Base-by-base conservation (phyloP, 306 rosid species). In the Trifolium subterraneum region DNA sequence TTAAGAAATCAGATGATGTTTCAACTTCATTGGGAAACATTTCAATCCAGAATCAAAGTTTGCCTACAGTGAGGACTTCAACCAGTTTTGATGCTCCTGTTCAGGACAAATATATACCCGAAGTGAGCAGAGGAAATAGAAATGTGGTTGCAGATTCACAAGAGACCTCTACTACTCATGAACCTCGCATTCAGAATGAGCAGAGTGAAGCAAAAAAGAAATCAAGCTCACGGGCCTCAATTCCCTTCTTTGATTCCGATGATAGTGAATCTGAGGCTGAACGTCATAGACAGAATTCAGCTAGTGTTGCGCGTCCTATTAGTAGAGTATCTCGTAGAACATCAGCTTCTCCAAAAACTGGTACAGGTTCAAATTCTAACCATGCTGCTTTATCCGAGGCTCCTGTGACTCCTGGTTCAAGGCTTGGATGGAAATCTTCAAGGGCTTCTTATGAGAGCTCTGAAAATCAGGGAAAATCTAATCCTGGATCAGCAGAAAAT, bases 261-360 rank as follows among this genome's bases (percentile, higher is more conserved):
- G 42, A 82, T 75, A 83, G 87, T 63, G 86, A 74, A 70, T 72
- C 79, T 31, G 97, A 87, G 71, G 87, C 85, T 55, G 89, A 84
- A 79, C 58, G 13, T 66, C 86, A 81, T 29, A 81, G 41, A 79
- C 86, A 72, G 80, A 78, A 65, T 58, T 65, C 84, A 78, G 70
- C 63, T 15, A 75, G 72, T 44, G 68, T 70, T 52, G 61, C 81
- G 9, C 83, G 70, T 45, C 93, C 78, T 65, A 82, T 64, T 62
- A 4, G 82, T 78, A 88, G 79, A 72, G 16, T 84, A 42, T 88
- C 99, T 61, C 79, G 86, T 74, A 90, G 99, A 77, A 88, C 92
- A 35, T 82, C 79, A 25, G 71, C 79, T 78, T 48, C 96, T 74
- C 10, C 81, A 59, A 85, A 70, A 69, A 66, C 84, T 39, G 85